These are phyloP conservation scores for Zoysia matrella DNA, from an alignment of 202 grass and related monocot species.

Conservation along the genomic window DNA sequence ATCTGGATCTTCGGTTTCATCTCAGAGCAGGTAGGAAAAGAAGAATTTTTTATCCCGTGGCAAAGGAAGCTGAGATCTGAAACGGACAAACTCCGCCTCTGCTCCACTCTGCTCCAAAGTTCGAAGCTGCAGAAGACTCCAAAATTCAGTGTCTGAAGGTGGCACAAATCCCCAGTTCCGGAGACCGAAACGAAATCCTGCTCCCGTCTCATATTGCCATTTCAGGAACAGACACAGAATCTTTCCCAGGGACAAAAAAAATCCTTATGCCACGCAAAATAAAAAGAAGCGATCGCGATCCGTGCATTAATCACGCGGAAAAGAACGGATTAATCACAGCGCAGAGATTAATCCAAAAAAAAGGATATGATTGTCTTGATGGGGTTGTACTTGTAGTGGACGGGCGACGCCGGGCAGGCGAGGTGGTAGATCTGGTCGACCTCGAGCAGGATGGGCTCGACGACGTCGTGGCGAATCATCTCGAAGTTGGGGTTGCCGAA, in stretches of 20 bases:
- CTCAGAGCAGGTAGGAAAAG: not conserved
- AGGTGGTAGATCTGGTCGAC: slow-evolving; percentile 97
- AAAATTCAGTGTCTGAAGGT: slow-evolving; percentile 38
- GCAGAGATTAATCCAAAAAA: not conserved
- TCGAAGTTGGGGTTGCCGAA: slow-evolving; percentile 77
- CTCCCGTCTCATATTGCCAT: slow-evolving; percentile 29
- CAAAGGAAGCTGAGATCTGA: slow-evolving; percentile 20
- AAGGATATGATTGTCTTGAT: slow-evolving; percentile 97
- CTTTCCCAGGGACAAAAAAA: not conserved
- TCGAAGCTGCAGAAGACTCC: slow-evolving; percentile 13
- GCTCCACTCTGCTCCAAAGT: slow-evolving; percentile 34
- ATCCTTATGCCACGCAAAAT: not conserved
- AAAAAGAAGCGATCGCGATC: slow-evolving; percentile 1
- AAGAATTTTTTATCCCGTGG: slow-evolving; percentile 5
- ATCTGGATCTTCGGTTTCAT: slow-evolving; percentile 23
- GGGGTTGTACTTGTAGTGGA: slow-evolving; percentile 95
- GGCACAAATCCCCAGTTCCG: slow-evolving; percentile 42
- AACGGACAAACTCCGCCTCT: slow-evolving; percentile 26
- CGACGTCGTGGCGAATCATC: slow-evolving; percentile 92
- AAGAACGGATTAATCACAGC: not conserved
- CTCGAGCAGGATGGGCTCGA: slow-evolving; percentile 89
- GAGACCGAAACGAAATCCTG: slow-evolving; percentile 20
- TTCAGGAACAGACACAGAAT: slow-evolving; percentile 36
- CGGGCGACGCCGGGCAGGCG: slow-evolving; percentile 81
- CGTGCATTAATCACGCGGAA: not conserved